Conservation (phyloP, 345 rosid species). For the Psidium friedrichsthalianum region DNA sequence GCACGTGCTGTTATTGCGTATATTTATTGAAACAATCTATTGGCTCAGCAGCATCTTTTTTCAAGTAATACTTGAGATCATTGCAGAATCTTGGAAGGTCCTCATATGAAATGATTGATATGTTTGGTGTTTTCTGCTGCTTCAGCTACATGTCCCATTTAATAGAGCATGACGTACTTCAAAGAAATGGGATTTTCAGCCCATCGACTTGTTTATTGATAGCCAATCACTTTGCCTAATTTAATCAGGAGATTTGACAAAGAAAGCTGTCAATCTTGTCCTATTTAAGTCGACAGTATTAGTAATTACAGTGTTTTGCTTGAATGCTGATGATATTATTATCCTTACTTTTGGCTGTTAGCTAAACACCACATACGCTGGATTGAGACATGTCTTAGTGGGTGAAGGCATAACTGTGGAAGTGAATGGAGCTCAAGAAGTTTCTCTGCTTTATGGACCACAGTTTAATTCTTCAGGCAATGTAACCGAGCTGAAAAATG, state of each 20-base stretch:
- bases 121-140: not conserved
- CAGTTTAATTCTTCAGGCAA: conserved; percentile 15
- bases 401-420: conserved; percentile 60
- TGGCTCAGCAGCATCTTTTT: not conserved
- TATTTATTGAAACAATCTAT: not conserved
- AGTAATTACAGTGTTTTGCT: not conserved
- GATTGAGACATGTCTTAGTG: conserved; percentile 45
- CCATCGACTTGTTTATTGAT: not conserved
- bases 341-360: conserved; percentile 11
- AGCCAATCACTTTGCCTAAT: not conserved
- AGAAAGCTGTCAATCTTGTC: not conserved
- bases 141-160: not conserved
- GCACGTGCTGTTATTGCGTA: not conserved
- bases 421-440: conserved; percentile 40
- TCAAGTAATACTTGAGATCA: not conserved
- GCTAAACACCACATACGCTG: conserved; percentile 37
- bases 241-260: not conserved
- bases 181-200: not conserved
- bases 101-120: not conserved
- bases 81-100: not conserved
- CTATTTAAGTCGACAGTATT: not conserved
- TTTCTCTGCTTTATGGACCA: conserved; percentile 40
- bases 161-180: not conserved
- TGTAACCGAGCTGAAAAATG: conserved; percentile 8
- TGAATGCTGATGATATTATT: not conserved